Conservation (phyloP, 2,329 filamentous ascomycete species). For the Colletotrichum spinosum region DNA sequence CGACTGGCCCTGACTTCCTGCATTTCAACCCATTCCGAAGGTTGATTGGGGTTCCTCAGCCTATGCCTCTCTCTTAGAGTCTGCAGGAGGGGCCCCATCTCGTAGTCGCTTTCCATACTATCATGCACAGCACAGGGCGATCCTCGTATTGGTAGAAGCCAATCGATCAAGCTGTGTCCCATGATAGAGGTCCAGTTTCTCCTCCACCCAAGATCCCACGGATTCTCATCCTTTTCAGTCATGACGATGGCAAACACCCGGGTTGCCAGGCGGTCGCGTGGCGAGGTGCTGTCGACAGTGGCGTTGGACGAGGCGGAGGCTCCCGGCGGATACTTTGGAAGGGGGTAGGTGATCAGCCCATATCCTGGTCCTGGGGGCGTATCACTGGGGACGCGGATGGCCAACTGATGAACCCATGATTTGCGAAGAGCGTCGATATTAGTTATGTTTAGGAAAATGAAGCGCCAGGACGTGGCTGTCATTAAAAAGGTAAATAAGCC, state of each 20-base stretch:
- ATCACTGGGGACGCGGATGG: conserved; percentile 73
- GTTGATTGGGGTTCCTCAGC: conserved; percentile 43
- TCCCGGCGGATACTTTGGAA: conserved; percentile 48
- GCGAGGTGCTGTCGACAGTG: conserved; percentile 21
- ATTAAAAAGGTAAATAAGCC: conserved; percentile 84
- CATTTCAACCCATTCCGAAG: conserved; percentile 46
- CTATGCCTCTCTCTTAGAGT: conserved; percentile 61
- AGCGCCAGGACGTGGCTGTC: conserved; percentile 77
- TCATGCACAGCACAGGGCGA: conserved; percentile 81
- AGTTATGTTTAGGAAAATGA: conserved; percentile 79
- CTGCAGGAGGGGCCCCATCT: conserved; percentile 71
- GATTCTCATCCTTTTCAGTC: conserved; percentile 81
- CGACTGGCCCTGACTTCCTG: conserved; percentile 35
- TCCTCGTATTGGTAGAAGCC: conserved; percentile 80
- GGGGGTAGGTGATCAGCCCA: conserved; percentile 69
- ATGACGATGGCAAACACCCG: conserved; percentile 84
- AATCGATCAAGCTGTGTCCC: conserved; percentile 78
- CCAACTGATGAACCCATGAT: conserved; percentile 76
- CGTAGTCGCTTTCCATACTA: conserved; percentile 74
- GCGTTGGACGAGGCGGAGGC: conserved; percentile 7
- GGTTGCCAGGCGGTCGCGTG: conserved; percentile 58
- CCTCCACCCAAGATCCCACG: conserved; percentile 80
- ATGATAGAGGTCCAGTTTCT: conserved; percentile 84
- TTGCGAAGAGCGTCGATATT: conserved; percentile 83
- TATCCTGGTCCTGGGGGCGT: conserved; percentile 57